These are phyloP conservation scores for Aspergillus bombycis DNA, from an alignment of 2,329 filamentous ascomycete species.

Conservation along the genomic window DNA sequence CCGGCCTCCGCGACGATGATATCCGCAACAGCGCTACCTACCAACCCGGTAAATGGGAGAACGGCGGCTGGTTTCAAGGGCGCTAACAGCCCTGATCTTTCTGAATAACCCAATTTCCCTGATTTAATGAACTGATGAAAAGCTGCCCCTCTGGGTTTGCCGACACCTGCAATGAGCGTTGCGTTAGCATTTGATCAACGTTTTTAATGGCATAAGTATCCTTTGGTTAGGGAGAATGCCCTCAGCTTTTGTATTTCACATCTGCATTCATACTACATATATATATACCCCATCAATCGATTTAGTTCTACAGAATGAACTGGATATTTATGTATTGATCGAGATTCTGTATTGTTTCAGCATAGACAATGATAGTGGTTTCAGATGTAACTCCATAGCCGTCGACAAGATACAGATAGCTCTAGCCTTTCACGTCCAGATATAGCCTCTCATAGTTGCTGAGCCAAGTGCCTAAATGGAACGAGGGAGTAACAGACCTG, in stretches of 20 bases:
- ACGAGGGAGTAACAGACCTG: neutral
- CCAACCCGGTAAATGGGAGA: conserved; percentile 74
- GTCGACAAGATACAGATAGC: too few relatives aligned
- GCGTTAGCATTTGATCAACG: neutral
- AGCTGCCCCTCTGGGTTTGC: neutral
- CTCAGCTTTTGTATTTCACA: neutral
- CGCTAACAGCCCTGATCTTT: neutral
- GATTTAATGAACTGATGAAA: neutral
- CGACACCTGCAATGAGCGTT: neutral
- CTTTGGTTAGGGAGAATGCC: neutral
- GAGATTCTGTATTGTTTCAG: neutral
- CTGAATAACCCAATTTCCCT: neutral
- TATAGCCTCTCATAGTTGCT: neutral
- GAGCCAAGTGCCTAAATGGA: neutral
- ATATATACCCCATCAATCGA: neutral
- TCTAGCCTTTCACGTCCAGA: neutral
- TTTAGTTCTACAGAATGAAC: neutral
- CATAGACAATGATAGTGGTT: neutral
- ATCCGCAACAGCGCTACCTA: conserved; percentile 69
- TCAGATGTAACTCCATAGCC: neutral
- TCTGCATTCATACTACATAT: neutral
- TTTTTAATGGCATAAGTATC: neutral
- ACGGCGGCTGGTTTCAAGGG: conserved; percentile 75
- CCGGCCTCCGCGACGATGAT: conserved; percentile 67
- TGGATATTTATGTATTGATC: neutral